A percentile compares a stretch with the other conserved stretches of the same genome.
phyloP scores from a whole-genome alignment of 2,329 filamentous ascomycete genomes.

The Aspergillus arachidicola region DNA sequence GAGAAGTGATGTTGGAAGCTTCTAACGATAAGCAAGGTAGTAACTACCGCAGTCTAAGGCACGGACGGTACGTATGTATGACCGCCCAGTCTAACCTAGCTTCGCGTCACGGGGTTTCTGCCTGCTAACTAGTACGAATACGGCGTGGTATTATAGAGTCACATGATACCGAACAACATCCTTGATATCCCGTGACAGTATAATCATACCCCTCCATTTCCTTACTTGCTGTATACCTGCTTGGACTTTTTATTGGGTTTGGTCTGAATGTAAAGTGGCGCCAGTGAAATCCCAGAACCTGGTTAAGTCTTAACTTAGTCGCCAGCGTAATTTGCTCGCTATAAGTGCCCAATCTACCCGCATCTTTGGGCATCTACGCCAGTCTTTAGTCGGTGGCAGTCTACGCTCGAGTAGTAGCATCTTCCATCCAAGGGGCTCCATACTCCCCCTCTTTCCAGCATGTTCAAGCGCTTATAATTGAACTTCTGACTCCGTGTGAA shows the following conservation, averaged over 20 bases:
- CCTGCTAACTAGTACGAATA: constrained; percentile 1
- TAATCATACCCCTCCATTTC: neutral
- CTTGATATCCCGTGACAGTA: too few relatives aligned
- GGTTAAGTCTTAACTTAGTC: neutral
- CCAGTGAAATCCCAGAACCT: neutral
- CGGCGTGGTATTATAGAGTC: neutral
- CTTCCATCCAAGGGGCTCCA: neutral
- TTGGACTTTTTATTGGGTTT: neutral
- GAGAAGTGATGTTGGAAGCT: neutral
- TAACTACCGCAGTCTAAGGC: neutral
- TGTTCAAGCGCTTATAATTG: neutral
- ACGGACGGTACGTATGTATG: neutral
- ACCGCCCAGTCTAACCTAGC: neutral
- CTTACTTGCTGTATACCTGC: neutral
- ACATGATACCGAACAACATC: neutral
- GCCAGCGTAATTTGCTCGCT: neutral
- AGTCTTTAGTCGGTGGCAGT: neutral
- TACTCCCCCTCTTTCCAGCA: neutral
- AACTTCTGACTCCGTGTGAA: neutral
- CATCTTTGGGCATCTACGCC: constrained; percentile 4
- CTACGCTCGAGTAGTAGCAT: neutral
- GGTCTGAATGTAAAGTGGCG: neutral
- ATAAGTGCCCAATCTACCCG: constrained; percentile 6
- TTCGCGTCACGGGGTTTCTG: constrained; percentile 38
- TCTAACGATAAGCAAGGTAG: neutral